Conservation (phyloP, 805 yeast genomes). For the Metschnikowia henanensis region DNA sequence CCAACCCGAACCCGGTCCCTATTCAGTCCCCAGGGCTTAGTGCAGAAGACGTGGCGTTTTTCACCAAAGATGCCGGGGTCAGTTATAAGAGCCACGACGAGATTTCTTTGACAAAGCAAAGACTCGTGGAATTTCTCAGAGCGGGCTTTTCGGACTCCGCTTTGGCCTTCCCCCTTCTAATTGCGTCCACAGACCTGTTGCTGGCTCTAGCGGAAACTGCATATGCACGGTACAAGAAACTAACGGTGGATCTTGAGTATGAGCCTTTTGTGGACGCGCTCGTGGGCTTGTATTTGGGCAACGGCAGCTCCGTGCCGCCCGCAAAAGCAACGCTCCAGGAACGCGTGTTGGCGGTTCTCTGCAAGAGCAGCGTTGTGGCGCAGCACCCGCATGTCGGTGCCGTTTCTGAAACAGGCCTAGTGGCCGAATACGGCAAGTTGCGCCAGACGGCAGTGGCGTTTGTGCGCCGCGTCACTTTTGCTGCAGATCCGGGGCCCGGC, state of each 20-base stretch:
- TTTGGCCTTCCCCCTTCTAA: slow-evolving; percentile 49
- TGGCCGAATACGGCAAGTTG: slow-evolving; percentile 51
- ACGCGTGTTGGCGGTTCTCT: slow-evolving; percentile 49
- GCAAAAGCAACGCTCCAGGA: slow-evolving; percentile 56
- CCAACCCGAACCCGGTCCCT: slow-evolving; percentile 31
- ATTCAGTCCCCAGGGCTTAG: slow-evolving; percentile 63
- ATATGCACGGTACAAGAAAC: slow-evolving; percentile 48
- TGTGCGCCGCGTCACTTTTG: slow-evolving; percentile 56
- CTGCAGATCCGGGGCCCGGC: too few relatives aligned
- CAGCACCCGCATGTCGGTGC: slow-evolving; percentile 39
- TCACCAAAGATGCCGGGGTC: slow-evolving; percentile 70
- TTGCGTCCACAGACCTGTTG: slow-evolving; percentile 63
- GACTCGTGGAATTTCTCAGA: slow-evolving; percentile 39
- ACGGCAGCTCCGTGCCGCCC: slow-evolving; percentile 44
- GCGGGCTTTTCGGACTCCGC: slow-evolving; percentile 39
- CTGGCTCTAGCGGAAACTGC: slow-evolving; percentile 58
- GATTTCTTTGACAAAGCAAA: slow-evolving; percentile 32
- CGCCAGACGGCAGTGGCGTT: slow-evolving; percentile 61
- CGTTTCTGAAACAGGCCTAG: slow-evolving; percentile 60
- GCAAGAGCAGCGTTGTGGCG: slow-evolving; percentile 55
- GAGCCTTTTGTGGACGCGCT: slow-evolving; percentile 42
- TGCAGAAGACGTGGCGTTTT: slow-evolving; percentile 53
- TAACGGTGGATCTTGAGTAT: slow-evolving; percentile 54
- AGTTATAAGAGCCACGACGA: slow-evolving; percentile 48
- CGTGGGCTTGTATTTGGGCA: slow-evolving; percentile 53